phyloP scores from a whole-genome alignment of 306 rosid genomes.

The Phaseolus lunatus region DNA sequence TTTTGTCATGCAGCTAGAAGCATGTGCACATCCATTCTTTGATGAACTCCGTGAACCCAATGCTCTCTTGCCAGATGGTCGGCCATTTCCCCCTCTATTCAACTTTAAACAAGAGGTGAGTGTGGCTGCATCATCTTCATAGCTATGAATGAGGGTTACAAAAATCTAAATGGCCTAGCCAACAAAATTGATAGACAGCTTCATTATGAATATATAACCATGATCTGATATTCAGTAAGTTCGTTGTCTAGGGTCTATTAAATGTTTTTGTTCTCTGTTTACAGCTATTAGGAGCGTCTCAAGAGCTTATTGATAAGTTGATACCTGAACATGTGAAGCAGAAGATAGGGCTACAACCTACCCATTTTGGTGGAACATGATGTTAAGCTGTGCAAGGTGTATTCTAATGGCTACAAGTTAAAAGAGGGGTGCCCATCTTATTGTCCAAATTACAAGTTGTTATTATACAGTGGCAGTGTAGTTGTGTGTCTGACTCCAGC shows the following conservation, averaged over 20 bases:
- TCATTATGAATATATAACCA: background rate
- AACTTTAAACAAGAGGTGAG: constrained; percentile 83
- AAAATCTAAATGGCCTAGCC: background rate
- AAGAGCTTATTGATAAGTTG: constrained; percentile 71
- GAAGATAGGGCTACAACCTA: constrained; percentile 59
- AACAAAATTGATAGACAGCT: constrained; percentile 16
- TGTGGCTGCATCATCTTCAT: constrained; percentile 13
- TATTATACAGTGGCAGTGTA: background rate
- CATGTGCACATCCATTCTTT: constrained; percentile 87
- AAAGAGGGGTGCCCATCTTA: constrained; percentile 43
- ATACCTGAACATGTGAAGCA: constrained; percentile 82
- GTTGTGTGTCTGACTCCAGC: constrained; percentile 40
- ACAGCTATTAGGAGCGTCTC: constrained; percentile 70
- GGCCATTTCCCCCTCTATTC: constrained; percentile 74
- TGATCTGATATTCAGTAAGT: background rate
- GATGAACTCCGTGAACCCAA: constrained; percentile 79
- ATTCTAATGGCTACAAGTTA: constrained; percentile 50
- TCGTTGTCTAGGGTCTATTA: constrained; percentile 6
- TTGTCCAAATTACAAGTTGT: background rate
- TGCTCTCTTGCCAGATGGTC: constrained; percentile 73
- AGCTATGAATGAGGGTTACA: background rate
- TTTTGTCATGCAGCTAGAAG: constrained; percentile 71
- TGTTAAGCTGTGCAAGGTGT: constrained; percentile 45
- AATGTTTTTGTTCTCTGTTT: constrained; percentile 28
- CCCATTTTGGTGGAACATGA: constrained; percentile 63